Evolutionary conservation across 1,139 yeast genomes (phyloP).

Genomic region (Arxiozyma slooffiae): DNA sequence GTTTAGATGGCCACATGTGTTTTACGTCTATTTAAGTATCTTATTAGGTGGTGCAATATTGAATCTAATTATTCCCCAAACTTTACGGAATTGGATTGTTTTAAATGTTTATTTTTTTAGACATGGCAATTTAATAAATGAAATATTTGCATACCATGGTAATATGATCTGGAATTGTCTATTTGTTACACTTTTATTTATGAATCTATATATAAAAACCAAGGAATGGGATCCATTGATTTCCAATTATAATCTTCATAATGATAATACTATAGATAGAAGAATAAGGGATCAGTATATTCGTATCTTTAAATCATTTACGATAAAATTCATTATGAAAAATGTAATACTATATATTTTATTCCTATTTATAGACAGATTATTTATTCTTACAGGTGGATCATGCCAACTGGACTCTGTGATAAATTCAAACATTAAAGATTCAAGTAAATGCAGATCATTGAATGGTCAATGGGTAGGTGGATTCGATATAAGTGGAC

Average conservation of each 20-base stretch:
- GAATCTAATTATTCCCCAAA: constrained; percentile 13
- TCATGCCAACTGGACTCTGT: constrained; percentile 19
- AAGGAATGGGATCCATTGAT: constrained; percentile 12
- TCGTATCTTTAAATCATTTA: constrained; percentile 1
- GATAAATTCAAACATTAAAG: constrained; percentile 10
- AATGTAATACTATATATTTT: constrained; percentile 14
- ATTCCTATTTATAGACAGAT: constrained; percentile 29
- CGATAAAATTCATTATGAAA: constrained; percentile 24
- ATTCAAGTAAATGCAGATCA: constrained; percentile 22
- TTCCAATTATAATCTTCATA: constrained; percentile 2
- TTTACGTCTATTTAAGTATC: constrained; percentile 16
- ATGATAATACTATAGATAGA: neutral
- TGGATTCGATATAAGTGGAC: constrained; percentile 60
- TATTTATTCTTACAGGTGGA: constrained; percentile 34
- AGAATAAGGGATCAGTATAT: neutral
- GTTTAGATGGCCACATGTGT: constrained; percentile 6
- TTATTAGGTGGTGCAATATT: constrained; percentile 17
- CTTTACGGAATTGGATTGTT: constrained; percentile 1
- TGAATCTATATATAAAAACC: constrained; percentile 11
- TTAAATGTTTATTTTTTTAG: constrained; percentile 17
- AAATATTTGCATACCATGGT: constrained; percentile 33
- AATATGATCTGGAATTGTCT: constrained; percentile 28
- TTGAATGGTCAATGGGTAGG: constrained; percentile 40
- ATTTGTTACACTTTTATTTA: constrained; percentile 15
- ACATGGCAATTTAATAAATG: constrained; percentile 29